phyloP scores from a whole-genome alignment of 768 basidiomycete species.

The Mycena vitilis region DNA sequence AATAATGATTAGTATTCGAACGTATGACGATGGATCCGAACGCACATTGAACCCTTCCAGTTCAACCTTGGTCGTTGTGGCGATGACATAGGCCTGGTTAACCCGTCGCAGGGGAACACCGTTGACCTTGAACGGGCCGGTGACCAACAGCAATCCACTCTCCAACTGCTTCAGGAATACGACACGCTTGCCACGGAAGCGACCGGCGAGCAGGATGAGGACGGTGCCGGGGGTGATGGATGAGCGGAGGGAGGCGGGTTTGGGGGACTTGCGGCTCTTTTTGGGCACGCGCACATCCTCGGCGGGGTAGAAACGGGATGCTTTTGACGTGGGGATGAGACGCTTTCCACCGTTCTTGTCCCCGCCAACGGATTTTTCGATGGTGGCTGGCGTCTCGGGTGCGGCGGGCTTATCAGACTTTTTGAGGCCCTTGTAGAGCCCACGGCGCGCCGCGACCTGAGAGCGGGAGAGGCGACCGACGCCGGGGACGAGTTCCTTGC shows the following conservation, averaged over 20 bases:
- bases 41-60: constrained; percentile 78
- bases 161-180: constrained; percentile 97
- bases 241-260: constrained; percentile 81
- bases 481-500: constrained; percentile 84
- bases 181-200: constrained; percentile 98
- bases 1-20: constrained; percentile 20
- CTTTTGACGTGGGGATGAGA: constrained; percentile 86
- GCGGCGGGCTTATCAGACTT: constrained; percentile 76
- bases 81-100: constrained; percentile 99
- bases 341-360: constrained; percentile 93
- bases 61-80: constrained; percentile 95
- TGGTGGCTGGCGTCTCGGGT: constrained; percentile 67
- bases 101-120: constrained; percentile 98
- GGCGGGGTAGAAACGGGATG: constrained; percentile 92
- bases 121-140: constrained; percentile 98
- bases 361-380: constrained; percentile 88
- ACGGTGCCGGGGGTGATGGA: constrained; percentile 95
- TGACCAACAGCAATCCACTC: constrained; percentile 93
- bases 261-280: constrained; percentile 89
- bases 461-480: constrained; percentile 88
- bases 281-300: constrained; percentile 94
- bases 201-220: constrained; percentile 96
- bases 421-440: constrained; percentile 87
- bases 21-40: not conserved
- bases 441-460: constrained; percentile 82